Conservation (phyloP, 2,329 filamentous ascomycete genomes). For the Arthrocladium fulminans region DNA sequence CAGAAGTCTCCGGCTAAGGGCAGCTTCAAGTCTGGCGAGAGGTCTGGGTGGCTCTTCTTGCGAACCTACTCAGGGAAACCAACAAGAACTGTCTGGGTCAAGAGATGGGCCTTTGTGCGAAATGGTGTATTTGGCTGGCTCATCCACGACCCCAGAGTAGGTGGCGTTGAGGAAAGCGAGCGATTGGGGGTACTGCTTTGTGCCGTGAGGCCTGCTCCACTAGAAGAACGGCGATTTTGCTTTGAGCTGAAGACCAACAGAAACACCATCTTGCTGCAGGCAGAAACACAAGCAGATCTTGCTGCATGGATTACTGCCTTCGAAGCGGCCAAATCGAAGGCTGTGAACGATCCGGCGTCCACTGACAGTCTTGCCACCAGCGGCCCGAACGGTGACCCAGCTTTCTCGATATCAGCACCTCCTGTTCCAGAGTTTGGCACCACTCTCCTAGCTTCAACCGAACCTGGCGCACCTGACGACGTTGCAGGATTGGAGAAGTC, state of each 20-base stretch:
- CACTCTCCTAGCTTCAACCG: slow-evolving; percentile 60
- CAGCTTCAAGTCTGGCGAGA: slow-evolving; percentile 49
- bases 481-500: slow-evolving; percentile 53
- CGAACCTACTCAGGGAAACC: slow-evolving; percentile 78
- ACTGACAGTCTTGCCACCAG: slow-evolving; percentile 41
- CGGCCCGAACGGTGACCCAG: slow-evolving; percentile 51
- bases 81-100: slow-evolving; percentile 77
- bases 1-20: slow-evolving; percentile 46
- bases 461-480: slow-evolving; percentile 41
- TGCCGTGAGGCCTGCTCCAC: slow-evolving; percentile 79
- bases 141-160: slow-evolving; percentile 66
- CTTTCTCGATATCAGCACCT: slow-evolving; percentile 86
- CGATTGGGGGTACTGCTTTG: slow-evolving; percentile 92
- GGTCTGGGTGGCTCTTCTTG: slow-evolving; percentile 90
- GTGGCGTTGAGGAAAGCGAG: slow-evolving; percentile 88
- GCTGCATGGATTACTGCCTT: slow-evolving; percentile 92
- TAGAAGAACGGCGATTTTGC: slow-evolving; percentile 90
- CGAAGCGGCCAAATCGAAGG: slow-evolving; percentile 85
- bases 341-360: slow-evolving; percentile 63
- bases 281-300: slow-evolving; percentile 85
- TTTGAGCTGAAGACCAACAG: slow-evolving; percentile 99
- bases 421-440: slow-evolving; percentile 85
- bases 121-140: slow-evolving; percentile 95
- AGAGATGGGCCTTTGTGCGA: slow-evolving; percentile 92
- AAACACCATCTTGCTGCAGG: slow-evolving; percentile 77